Evolutionary conservation across 1,284 basidiomycete species (phyloP).

Genomic region (Cutaneotrichosporon daszewskae): DNA sequence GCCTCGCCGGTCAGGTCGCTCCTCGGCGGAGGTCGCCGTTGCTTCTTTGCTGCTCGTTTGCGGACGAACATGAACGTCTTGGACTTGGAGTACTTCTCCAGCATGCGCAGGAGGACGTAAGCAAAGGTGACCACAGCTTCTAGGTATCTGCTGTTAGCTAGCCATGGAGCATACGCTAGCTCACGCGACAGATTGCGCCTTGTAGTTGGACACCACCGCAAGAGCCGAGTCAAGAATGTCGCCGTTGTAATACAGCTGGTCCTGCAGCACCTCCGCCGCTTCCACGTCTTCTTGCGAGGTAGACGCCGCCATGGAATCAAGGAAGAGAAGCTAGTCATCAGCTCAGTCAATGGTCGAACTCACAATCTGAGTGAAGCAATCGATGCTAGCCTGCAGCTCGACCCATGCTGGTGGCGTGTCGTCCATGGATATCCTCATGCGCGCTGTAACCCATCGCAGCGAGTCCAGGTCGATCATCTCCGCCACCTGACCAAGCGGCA

Average conservation of each 20-base stretch:
- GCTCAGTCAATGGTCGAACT: slow-evolving; percentile 13
- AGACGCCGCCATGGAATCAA: slow-evolving; percentile 59
- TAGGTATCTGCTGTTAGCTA: slow-evolving; percentile 56
- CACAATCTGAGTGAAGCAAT: slow-evolving; percentile 79
- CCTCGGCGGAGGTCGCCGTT: slow-evolving; percentile 53
- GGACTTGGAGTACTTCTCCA: slow-evolving; percentile 76
- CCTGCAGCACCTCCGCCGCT: slow-evolving; percentile 70
- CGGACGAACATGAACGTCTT: slow-evolving; percentile 70
- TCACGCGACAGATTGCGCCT: slow-evolving; percentile 53
- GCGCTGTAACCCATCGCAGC: slow-evolving; percentile 77
- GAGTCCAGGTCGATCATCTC: slow-evolving; percentile 78
- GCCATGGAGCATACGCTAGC: slow-evolving; percentile 20
- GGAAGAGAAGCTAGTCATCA: slow-evolving; percentile 58
- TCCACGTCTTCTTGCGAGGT: slow-evolving; percentile 61
- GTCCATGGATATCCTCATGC: slow-evolving; percentile 81
- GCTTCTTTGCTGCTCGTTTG: slow-evolving; percentile 57
- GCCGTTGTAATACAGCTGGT: slow-evolving; percentile 87
- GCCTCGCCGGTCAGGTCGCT: slow-evolving; percentile 32
- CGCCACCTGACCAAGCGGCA: slow-evolving; percentile 67
- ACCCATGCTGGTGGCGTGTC: slow-evolving; percentile 89
- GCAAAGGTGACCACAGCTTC: slow-evolving; percentile 75
- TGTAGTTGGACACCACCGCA: slow-evolving; percentile 68
- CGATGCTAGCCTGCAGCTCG: slow-evolving; percentile 88
- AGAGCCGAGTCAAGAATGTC: slow-evolving; percentile 82
- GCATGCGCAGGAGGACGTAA: slow-evolving; percentile 72